Percentiles rank a stretch among this genome's conserved stretches.
Conservation (phyloP, 2,329 filamentous ascomycete species). For the Penicillium corylophilum region DNA sequence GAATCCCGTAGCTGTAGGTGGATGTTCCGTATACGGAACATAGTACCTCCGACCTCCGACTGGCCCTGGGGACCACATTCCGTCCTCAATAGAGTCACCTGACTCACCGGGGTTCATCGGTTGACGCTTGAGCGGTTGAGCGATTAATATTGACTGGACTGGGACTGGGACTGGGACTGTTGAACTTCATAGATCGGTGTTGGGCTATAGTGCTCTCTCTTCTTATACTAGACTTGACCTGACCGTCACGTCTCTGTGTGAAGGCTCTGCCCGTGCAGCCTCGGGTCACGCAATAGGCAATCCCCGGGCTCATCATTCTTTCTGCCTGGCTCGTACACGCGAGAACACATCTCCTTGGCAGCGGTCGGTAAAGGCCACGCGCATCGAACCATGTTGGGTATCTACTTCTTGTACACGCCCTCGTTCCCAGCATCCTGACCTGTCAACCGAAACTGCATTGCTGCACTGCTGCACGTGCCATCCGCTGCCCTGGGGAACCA, state of each 20-base stretch:
- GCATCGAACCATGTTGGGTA: background rate
- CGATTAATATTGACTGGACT: too few species aligned
- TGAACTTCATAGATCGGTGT: background rate
- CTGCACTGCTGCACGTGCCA: slow-evolving; percentile 10
- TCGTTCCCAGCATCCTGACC: slow-evolving; percentile 1
- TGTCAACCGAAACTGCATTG: background rate
- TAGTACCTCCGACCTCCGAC: too few species aligned
- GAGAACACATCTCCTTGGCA: background rate
- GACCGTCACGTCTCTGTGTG: background rate
- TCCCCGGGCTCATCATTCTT: background rate
- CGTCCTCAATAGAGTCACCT: slow-evolving; percentile 19
- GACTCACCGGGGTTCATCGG: background rate
- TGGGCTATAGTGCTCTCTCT: background rate
- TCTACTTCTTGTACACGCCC: background rate
- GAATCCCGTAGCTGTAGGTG: too few species aligned
- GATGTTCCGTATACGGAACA: too few species aligned
- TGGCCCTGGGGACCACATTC: too few species aligned
- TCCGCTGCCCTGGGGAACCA: slow-evolving; percentile 4
- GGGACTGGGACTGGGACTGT: background rate
- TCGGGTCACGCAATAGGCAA: background rate
- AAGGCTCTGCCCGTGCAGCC: background rate
- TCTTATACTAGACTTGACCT: background rate
- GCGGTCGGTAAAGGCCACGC: background rate
- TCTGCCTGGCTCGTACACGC: background rate
- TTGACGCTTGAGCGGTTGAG: background rate